Base-by-base conservation (phyloP, 129 eudicot genomes). In the Pittosporum tobira region DNA sequence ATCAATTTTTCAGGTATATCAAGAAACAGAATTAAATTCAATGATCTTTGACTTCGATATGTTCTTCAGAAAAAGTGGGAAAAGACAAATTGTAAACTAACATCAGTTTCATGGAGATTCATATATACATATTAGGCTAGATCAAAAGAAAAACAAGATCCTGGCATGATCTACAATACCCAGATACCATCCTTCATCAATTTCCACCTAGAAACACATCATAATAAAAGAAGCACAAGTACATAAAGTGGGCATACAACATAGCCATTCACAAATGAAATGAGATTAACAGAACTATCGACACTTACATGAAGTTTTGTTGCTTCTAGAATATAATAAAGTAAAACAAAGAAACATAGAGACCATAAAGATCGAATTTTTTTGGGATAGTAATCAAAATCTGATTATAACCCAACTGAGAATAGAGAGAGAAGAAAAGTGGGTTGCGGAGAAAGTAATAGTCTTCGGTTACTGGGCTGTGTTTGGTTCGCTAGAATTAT, bases 121-220 rank as follows among this genome's bases (percentile, higher is more conserved):
- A 9, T 12, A 62, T 13, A 23, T 20, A 52, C 23, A 29, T n/a
- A n/a, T n/a, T n/a, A n/a, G n/a, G n/a, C 77, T 70, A 73, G 75
- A 75, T 79, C 81, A 58, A 64, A 30, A 64, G 18, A 63, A 22
- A 50, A 49, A n/a, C 61, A 69, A 71, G 87, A 81, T 81, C 87
- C 74, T 69, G 73, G 70, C 58, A 70, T 75, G 72, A 74, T 82
- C 74, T 63, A 63, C 48, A 53, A 62, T 40, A 72, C 53, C 64
- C 62, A 73, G 53, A 70, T 47, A 68, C 49, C 73, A 75, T 61
- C 42, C 43, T 45, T 58, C 53, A 62, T 51, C 51, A 62, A 47
- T 22, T 61, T 71, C 61, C 68, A 58, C 62, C 52, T 23, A 56
- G 48, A 64, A 68, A 52, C 51, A 37, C 22, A 62, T 36, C 47